Conservation (phyloP, 2,329 filamentous ascomycete species). For the Talaromyces marneffei region DNA sequence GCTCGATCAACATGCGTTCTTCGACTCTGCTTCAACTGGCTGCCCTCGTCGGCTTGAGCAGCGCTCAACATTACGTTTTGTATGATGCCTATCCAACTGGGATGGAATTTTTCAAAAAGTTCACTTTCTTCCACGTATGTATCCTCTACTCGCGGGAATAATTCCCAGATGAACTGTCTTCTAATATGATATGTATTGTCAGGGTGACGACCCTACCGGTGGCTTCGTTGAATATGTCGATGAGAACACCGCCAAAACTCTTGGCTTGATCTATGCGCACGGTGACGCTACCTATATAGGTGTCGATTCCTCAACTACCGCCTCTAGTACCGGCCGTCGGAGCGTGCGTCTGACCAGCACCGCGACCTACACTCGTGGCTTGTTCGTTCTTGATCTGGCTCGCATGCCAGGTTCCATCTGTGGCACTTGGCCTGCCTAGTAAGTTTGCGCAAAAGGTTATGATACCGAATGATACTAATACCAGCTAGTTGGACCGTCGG, state of each 20-base stretch:
- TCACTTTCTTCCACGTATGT: constrained; percentile 47
- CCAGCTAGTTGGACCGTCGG: constrained; percentile 51
- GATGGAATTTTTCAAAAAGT: constrained; percentile 47
- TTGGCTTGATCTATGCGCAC: constrained; percentile 54
- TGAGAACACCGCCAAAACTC: constrained; percentile 51
- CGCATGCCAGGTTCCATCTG: constrained; percentile 69
- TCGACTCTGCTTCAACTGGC: constrained; percentile 25
- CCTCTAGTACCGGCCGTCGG: constrained; percentile 55
- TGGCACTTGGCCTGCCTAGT: constrained; percentile 68
- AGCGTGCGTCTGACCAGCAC: constrained; percentile 68
- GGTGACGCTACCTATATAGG: constrained; percentile 58
- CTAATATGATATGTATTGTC: not conserved
- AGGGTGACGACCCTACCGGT: constrained; percentile 60
- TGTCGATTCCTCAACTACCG: constrained; percentile 57
- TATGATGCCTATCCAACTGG: constrained; percentile 44
- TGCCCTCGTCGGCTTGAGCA: constrained; percentile 27
- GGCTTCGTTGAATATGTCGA: constrained; percentile 68
- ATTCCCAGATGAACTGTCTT: not conserved
- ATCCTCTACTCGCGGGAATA: not conserved
- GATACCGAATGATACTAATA: not conserved
- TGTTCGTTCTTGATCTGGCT: constrained; percentile 65
- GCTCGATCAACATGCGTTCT: constrained; percentile 23
- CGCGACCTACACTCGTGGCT: constrained; percentile 56
- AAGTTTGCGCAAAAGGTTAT: constrained; percentile 19
- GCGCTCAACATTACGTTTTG: constrained; percentile 33